These are phyloP conservation scores for Fusarium sp. DNA, from an alignment of 2,329 filamentous ascomycete genomes.

Conservation along the genomic window DNA sequence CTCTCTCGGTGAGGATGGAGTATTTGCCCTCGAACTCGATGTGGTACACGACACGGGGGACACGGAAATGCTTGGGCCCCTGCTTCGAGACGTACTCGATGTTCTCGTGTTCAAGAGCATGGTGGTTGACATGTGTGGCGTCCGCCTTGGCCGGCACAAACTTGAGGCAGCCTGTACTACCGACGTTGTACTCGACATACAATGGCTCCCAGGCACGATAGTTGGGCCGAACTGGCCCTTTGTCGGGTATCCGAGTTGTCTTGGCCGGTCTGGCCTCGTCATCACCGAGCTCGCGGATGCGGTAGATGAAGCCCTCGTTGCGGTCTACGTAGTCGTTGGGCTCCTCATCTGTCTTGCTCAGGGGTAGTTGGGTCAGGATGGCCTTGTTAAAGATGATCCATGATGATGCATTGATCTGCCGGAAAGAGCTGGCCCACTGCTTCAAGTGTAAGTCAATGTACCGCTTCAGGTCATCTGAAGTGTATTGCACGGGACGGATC, in stretches of 20 bases:
- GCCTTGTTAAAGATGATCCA: neutral
- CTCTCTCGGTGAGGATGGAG: neutral
- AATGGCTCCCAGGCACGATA: too few species aligned
- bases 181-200: neutral
- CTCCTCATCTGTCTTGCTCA: neutral
- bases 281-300: neutral
- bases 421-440: neutral
- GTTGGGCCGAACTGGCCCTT: neutral
- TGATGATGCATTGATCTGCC: neutral
- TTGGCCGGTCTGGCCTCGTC: neutral
- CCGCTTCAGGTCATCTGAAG: too few species aligned
- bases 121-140: neutral
- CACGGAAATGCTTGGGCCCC: neutral
- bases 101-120: neutral
- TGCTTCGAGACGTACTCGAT: neutral
- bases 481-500: too few species aligned
- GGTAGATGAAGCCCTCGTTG: neutral
- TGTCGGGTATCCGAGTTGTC: neutral
- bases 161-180: neutral
- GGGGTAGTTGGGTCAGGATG: neutral
- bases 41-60: neutral
- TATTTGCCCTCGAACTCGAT: neutral
- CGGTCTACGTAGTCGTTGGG: neutral
- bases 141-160: neutral
- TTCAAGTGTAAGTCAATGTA: too few species aligned